A percentile compares a stretch with the other conserved stretches of the same genome.
phyloP scores from a whole-genome alignment of 129 eudicot genomes.

The Scalesia atractyloides region DNA sequence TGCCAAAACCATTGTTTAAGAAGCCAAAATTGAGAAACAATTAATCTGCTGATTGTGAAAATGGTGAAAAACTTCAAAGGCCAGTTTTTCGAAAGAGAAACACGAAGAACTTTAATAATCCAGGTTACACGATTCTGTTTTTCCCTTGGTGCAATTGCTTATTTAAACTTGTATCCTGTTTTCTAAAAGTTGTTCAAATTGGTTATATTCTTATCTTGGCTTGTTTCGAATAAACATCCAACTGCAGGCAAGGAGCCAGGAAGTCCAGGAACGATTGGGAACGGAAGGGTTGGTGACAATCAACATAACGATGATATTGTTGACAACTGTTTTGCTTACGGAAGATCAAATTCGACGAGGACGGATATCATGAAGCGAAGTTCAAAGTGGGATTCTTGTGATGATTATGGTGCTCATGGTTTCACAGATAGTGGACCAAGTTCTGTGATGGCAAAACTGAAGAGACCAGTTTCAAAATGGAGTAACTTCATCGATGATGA shows the following conservation, averaged over 20 bases:
- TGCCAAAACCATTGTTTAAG: constrained; percentile 61
- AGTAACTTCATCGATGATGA: constrained; percentile 41
- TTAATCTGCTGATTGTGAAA: constrained; percentile 24
- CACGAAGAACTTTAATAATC: constrained; percentile 9
- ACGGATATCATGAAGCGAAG: constrained; percentile 17
- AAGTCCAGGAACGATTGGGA: constrained; percentile 27
- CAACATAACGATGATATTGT: constrained; percentile 25
- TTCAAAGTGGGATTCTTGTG: constrained; percentile 31
- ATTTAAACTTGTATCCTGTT: not conserved
- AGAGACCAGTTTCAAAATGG: constrained; percentile 49
- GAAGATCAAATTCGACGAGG: constrained; percentile 13
- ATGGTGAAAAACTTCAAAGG: constrained; percentile 26
- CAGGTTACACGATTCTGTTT: constrained; percentile 33
- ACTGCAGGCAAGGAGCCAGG: constrained; percentile 40
- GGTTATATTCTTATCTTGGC: not conserved
- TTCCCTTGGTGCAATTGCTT: not conserved
- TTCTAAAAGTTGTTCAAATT: too few species aligned
- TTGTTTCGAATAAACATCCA: not conserved
- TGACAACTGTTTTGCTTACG: not conserved
- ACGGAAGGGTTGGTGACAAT: constrained; percentile 29
- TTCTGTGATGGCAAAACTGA: constrained; percentile 23
- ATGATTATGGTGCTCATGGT: constrained; percentile 15
- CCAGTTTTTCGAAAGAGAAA: constrained; percentile 50
- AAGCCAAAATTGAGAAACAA: constrained; percentile 49
- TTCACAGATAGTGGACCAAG: constrained; percentile 24